These are phyloP conservation scores for Talaromyces sp. DNA, from an alignment of 2,329 filamentous ascomycete species.

Conservation along the genomic window DNA sequence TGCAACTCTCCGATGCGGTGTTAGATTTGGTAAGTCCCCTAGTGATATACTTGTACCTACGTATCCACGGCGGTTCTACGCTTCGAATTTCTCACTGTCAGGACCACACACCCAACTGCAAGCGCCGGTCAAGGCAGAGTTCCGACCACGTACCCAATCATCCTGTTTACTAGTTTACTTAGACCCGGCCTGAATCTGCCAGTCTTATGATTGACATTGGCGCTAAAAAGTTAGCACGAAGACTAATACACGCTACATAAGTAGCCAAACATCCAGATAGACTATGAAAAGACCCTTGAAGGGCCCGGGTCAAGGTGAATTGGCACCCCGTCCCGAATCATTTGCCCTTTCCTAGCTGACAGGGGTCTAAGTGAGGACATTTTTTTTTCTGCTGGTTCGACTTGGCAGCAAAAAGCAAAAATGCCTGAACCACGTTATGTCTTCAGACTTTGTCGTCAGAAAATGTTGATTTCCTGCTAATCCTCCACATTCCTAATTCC, in stretches of 20 bases:
- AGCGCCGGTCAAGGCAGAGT: conserved; percentile 1
- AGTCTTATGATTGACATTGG: conserved; percentile 1
- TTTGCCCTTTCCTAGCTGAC: not conserved
- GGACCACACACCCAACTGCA: not conserved
- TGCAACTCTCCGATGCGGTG: not conserved
- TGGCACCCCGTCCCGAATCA: not conserved
- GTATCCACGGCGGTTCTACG: no score
- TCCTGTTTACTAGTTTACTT: not conserved
- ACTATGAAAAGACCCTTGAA: conserved; percentile 1
- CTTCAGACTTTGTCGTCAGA: not conserved
- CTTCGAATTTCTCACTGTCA: not conserved
- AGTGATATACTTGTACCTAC: no score
- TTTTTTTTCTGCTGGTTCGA: not conserved
- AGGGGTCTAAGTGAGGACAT: not conserved
- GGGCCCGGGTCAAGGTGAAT: not conserved
- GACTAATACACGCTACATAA: not conserved
- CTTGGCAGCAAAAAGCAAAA: not conserved
- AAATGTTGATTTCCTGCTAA: not conserved
- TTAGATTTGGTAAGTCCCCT: no score
- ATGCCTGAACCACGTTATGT: not conserved
- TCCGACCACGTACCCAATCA: not conserved
- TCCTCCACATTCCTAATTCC: not conserved
- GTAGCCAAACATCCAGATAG: not conserved
- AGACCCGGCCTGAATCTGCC: not conserved
- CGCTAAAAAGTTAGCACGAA: not conserved